These are phyloP conservation scores for Stemphylium vesicarium DNA, from an alignment of 2,329 filamentous ascomycete genomes.

Conservation along the genomic window DNA sequence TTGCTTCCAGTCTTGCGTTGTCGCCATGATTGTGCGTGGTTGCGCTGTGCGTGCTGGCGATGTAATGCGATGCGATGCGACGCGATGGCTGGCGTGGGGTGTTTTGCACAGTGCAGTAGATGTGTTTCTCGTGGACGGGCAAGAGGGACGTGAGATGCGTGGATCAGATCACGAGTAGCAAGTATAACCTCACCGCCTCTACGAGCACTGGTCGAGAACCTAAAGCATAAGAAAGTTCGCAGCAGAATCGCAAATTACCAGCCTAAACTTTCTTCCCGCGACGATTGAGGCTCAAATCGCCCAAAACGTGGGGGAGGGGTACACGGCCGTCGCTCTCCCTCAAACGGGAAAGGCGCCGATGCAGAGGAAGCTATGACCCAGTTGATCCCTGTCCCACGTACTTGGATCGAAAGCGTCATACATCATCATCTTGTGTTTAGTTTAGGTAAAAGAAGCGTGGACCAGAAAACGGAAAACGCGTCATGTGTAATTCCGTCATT, in stretches of 20 bases:
- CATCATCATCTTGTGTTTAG: constrained; percentile 23
- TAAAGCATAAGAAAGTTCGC: too few species aligned
- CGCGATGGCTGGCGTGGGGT: not conserved
- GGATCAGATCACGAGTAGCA: too few species aligned
- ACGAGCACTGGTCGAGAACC: too few species aligned
- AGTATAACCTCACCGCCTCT: too few species aligned
- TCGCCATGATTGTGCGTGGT: constrained; percentile 20
- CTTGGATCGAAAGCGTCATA: constrained; percentile 28
- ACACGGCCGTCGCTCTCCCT: not conserved
- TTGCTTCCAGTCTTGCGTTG: constrained; percentile 16
- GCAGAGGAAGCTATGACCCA: constrained; percentile 19
- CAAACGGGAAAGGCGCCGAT: constrained; percentile 5
- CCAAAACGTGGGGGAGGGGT: constrained; percentile 23
- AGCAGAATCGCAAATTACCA: not conserved
- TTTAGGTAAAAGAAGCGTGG: not conserved
- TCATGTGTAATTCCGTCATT: constrained; percentile 17
- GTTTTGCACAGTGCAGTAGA: not conserved
- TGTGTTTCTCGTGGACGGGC: too few species aligned
- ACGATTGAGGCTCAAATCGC: constrained; percentile 24
- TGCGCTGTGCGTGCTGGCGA: not conserved
- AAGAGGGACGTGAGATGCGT: too few species aligned
- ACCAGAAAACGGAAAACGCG: constrained; percentile 15
- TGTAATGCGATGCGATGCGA: not conserved
- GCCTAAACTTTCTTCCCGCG: not conserved
- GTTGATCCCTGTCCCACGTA: constrained; percentile 12